These are phyloP conservation scores for Solanum habrochaites DNA, from an alignment of 257 asterid genomes.

Conservation along the genomic window DNA sequence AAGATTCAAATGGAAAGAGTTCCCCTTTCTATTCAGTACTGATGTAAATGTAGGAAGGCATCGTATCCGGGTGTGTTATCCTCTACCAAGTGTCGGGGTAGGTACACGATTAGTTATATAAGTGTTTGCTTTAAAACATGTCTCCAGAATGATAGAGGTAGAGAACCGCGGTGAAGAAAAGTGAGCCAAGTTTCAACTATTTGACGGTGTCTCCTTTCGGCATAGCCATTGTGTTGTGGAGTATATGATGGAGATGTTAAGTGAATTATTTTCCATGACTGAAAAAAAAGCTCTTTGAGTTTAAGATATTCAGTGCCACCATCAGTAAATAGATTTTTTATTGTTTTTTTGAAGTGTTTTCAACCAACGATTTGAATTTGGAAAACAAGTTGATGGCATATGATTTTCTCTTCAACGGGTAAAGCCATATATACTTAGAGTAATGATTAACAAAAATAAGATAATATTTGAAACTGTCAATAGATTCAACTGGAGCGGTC, in stretches of 20 bases:
- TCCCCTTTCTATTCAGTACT: no score
- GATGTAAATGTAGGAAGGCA: no score
- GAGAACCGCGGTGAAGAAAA: neutral
- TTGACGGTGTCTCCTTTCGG: neutral
- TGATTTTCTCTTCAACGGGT: neutral
- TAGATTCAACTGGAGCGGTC: no score
- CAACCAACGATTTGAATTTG: neutral
- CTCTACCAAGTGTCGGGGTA: no score
- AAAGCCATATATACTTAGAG: neutral
- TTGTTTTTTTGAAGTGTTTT: neutral
- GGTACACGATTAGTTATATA: neutral
- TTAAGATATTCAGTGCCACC: neutral
- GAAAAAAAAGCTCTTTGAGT: neutral
- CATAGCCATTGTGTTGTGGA: neutral
- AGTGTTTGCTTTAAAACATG: neutral
- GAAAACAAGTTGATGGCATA: neutral
- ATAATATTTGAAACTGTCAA: neutral
- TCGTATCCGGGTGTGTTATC: no score
- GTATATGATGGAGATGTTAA: neutral
- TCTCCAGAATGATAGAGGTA: neutral
- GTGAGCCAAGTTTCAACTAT: conserved; percentile 2
- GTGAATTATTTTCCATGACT: neutral
- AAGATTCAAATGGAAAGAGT: no score
- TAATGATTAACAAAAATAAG: neutral
- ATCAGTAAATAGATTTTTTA: neutral